Evolutionary conservation across 2,329 filamentous ascomycete species (phyloP), one percentile per base, ranked within the genome.

Genomic region (Diaporthe ilicicola): DNA sequence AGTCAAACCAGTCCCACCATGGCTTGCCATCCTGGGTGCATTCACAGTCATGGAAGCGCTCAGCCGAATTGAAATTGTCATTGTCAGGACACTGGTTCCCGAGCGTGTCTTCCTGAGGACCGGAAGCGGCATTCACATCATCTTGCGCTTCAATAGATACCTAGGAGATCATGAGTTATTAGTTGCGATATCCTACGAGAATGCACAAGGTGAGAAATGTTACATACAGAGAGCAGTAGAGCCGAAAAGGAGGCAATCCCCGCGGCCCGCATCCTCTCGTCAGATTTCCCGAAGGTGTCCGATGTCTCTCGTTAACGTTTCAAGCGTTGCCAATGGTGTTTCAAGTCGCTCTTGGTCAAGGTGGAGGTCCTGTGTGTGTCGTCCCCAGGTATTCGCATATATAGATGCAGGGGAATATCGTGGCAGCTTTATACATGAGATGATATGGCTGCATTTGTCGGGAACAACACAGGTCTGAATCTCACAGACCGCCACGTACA

Each of bases 81-180:
- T 50, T 50, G 29, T 50, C 44, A 37, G 59, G 59, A 64, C 59
- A 64, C 6, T 32, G 59, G 22, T 50, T n/a, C 59, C 59, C 50
- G 5, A 64, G 50, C 1, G 44, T 64, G 1, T 27, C 59, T 44
- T 64, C 59, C 44, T 37, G 27, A 13, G 37, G n/a, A 10, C 19
- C 19, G 29, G 29, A 42, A 27, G 59, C 59, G 44, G 44, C 44
- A 27, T 37, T 50, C 44, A 50, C n/a, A n/a, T 34, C 44, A 37
- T 64, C 59, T 37, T 64, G 59, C 13, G 59, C 59, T 3, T 37
- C 19, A 7, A n/a, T 37, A 50, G 59, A 37, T 19, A 22, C 44
- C 59, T 64, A 32, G 9, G 9, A 64, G 12, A 50, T 34, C 34
- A 27, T 19, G 2, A 4, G 13, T 10, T 13, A 44, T 64, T 13